phyloP scores from a whole-genome alignment of 495 filamentous ascomycete species.

The Hypomontagnella monticulosa region DNA sequence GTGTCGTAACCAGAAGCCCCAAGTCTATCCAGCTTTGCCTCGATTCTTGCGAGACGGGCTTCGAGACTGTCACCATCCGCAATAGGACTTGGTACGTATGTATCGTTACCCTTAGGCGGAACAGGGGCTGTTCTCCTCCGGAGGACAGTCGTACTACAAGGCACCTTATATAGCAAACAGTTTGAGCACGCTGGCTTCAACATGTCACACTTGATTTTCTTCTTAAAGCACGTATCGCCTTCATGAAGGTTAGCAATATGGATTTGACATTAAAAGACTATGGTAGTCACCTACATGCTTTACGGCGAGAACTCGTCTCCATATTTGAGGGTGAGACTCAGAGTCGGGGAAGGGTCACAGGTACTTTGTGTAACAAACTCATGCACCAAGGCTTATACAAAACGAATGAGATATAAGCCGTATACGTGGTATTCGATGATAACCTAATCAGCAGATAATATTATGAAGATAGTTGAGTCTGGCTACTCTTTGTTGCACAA shows the following conservation, averaged over 20 bases:
- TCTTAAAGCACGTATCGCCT: constrained; percentile 50
- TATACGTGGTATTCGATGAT: too few species aligned
- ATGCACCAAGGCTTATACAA: neutral
- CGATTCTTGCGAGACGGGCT: constrained; percentile 46
- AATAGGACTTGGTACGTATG: constrained; percentile 1
- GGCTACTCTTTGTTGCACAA: too few species aligned
- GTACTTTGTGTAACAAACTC: neutral
- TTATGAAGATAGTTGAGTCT: too few species aligned
- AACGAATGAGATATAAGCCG: neutral
- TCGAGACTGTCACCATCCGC: constrained; percentile 32
- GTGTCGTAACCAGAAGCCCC: constrained; percentile 10
- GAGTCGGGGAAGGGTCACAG: neutral
- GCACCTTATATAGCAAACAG: constrained; percentile 45
- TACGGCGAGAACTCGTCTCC: constrained; percentile 44
- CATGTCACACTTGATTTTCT: constrained; percentile 50
- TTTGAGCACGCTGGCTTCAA: constrained; percentile 48
- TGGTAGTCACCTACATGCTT: constrained; percentile 30
- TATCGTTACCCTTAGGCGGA: neutral
- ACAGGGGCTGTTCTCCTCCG: constrained; percentile 31
- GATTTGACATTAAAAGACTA: neutral
- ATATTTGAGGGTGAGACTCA: constrained; percentile 11
- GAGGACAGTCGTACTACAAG: constrained; percentile 44
- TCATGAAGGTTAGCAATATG: constrained; percentile 4
- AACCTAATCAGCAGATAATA: too few species aligned
- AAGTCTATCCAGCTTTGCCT: constrained; percentile 46